These are phyloP conservation scores for Pichia sp. DNA, from an alignment of 1,139 yeast species.

Conservation along the genomic window DNA sequence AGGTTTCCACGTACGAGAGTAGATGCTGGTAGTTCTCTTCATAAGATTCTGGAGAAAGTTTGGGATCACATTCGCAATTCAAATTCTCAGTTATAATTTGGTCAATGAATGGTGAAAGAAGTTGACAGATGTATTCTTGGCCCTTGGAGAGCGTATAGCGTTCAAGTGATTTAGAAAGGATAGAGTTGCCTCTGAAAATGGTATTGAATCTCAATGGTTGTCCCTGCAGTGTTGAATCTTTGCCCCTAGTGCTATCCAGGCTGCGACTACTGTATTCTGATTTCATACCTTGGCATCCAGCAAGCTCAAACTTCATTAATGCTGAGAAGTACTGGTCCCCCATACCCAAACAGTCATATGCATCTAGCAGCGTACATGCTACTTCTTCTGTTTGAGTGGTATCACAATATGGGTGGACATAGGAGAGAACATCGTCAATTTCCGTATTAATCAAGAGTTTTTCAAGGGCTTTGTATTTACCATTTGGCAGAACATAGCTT, in stretches of 20 bases:
- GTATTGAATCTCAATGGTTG: constrained; percentile 37
- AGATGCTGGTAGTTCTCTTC: constrained; percentile 48
- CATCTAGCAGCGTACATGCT: constrained; percentile 51
- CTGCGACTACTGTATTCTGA: constrained; percentile 39
- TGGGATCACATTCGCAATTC: constrained; percentile 72
- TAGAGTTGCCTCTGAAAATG: constrained; percentile 77
- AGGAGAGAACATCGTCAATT: constrained; percentile 42
- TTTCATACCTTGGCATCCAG: constrained; percentile 41
- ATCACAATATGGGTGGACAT: constrained; percentile 31
- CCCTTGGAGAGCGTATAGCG: constrained; percentile 72
- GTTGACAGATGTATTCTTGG: constrained; percentile 64
- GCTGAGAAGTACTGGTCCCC: constrained; percentile 67
- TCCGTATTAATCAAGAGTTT: constrained; percentile 47
- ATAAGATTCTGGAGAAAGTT: constrained; percentile 30
- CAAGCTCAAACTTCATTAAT: constrained; percentile 59
- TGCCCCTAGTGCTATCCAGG: background rate
- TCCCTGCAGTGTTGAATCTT: constrained; percentile 17
- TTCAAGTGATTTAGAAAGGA: constrained; percentile 76
- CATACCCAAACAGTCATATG: constrained; percentile 54
- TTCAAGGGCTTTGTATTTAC: constrained; percentile 54
- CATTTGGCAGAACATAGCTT: constrained; percentile 53
- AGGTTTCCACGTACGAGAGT: constrained; percentile 45
- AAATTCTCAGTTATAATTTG: constrained; percentile 41
- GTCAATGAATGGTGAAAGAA: constrained; percentile 62
- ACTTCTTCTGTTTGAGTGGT: constrained; percentile 47